Percentiles rank a stretch among this genome's conserved stretches.
phyloP scores from a whole-genome alignment of 306 rosid genomes.

The Calophaca sinica region DNA sequence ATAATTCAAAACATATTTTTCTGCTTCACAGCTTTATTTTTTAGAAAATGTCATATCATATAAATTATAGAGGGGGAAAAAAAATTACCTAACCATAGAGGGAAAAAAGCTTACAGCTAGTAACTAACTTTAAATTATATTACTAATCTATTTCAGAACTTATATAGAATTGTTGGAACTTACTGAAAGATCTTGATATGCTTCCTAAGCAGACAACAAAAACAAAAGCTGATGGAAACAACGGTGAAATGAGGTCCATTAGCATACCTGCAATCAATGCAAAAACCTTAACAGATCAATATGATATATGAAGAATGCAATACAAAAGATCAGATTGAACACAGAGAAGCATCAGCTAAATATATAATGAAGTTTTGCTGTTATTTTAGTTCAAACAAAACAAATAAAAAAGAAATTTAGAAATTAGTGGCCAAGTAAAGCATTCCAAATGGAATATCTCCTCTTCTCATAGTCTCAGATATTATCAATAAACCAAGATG shows the following conservation, averaged over 20 bases:
- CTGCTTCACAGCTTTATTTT: slow-evolving; percentile 20
- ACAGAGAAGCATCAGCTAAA: slow-evolving; percentile 7
- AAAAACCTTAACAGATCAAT: slow-evolving; percentile 42
- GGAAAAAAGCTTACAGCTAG: neutral
- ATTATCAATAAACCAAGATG: slow-evolving; percentile 11
- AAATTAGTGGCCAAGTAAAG: slow-evolving; percentile 15
- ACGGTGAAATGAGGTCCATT: slow-evolving; percentile 95
- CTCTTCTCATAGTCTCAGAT: slow-evolving; percentile 13
- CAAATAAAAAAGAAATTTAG: neutral
- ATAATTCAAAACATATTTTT: slow-evolving; percentile 32
- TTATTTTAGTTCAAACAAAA: slow-evolving; percentile 25
- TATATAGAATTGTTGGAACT: slow-evolving; percentile 50
- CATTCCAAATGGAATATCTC: slow-evolving; percentile 31
- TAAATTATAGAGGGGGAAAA: too few species aligned
- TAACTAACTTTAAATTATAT: slow-evolving; percentile 9
- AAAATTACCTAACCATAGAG: neutral
- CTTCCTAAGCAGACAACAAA: slow-evolving; percentile 90
- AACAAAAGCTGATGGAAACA: slow-evolving; percentile 90
- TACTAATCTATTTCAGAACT: slow-evolving; percentile 25
- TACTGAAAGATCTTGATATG: slow-evolving; percentile 98
- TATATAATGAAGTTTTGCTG: slow-evolving; percentile 4
- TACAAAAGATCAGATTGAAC: slow-evolving; percentile 26
- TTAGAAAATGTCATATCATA: slow-evolving; percentile 13
- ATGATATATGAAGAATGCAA: slow-evolving; percentile 21
- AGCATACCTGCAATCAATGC: slow-evolving; percentile 80